These are phyloP conservation scores for Tausonia pullulans DNA, from an alignment of 1,284 basidiomycete genomes.

Conservation along the genomic window DNA sequence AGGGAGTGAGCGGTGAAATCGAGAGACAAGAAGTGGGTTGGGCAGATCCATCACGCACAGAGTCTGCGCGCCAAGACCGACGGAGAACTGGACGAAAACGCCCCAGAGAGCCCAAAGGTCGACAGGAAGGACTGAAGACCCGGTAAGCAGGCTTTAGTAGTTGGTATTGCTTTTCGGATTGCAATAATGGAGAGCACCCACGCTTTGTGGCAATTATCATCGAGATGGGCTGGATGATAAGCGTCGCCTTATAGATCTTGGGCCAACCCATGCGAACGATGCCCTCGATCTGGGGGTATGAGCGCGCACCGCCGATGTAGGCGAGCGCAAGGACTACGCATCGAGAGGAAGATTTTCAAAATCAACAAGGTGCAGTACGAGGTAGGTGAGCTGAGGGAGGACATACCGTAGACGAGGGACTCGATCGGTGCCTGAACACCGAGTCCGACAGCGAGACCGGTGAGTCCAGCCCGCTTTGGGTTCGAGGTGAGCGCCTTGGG, in stretches of 20 bases:
- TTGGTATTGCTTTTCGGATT: too few relatives aligned
- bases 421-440: constrained; percentile 2
- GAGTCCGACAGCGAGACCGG: background rate
- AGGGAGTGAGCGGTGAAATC: too few relatives aligned
- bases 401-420: constrained; percentile 1
- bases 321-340: background rate
- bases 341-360: background rate
- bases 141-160: too few relatives aligned
- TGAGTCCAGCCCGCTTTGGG: background rate
- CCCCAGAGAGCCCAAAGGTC: background rate
- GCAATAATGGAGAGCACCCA: too few relatives aligned
- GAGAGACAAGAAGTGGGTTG: too few relatives aligned
- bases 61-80: background rate
- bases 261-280: background rate
- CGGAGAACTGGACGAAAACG: background rate
- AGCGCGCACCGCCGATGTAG: constrained; percentile 5
- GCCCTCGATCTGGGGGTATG: background rate
- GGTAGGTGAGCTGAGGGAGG: background rate
- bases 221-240: background rate
- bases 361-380: background rate
- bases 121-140: background rate
- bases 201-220: background rate
- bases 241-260: constrained; percentile 2
- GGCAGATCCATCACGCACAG: too few relatives aligned
- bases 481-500: background rate